Conservation (phyloP, 2,329 filamentous ascomycete genomes). For the Trichoderma sp. region DNA sequence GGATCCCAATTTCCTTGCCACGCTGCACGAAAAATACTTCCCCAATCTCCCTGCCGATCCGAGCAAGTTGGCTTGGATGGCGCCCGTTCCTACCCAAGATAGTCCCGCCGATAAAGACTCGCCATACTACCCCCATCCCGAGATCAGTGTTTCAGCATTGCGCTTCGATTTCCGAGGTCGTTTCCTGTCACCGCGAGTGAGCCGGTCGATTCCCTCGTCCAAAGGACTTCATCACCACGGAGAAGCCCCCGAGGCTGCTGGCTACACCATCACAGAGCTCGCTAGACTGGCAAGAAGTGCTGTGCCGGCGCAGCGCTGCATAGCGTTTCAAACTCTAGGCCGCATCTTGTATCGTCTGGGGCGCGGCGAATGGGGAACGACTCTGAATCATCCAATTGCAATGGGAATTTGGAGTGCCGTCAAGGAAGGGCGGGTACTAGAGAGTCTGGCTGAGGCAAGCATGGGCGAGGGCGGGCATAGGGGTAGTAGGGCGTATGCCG, state of each 20-base stretch:
- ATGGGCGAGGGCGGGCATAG: slow-evolving; percentile 67
- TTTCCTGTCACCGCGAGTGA: slow-evolving; percentile 72
- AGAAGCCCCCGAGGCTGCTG: slow-evolving; percentile 86
- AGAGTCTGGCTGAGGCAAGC: slow-evolving; percentile 74
- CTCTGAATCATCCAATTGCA: slow-evolving; percentile 57
- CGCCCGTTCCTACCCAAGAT: slow-evolving; percentile 63
- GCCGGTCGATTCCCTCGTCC: slow-evolving; percentile 70
- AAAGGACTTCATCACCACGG: slow-evolving; percentile 91
- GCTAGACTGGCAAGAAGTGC: slow-evolving; percentile 75
- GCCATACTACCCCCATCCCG: slow-evolving; percentile 76
- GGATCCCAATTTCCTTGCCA: slow-evolving; percentile 77
- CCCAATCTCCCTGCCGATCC: slow-evolving; percentile 82
- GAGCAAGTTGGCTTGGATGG: slow-evolving; percentile 86
- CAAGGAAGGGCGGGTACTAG: slow-evolving; percentile 72
- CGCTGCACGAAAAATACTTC: slow-evolving; percentile 91
- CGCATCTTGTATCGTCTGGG: slow-evolving; percentile 82
- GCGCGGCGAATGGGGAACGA: slow-evolving; percentile 64
- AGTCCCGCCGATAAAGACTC: slow-evolving; percentile 65
- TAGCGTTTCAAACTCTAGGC: slow-evolving; percentile 88
- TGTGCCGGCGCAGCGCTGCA: slow-evolving; percentile 81
- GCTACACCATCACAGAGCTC: slow-evolving; percentile 88
- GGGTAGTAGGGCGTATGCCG: slow-evolving; percentile 79
- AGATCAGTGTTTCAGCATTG: slow-evolving; percentile 70
- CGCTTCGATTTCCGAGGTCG: slow-evolving; percentile 86
- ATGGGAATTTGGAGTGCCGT: slow-evolving; percentile 81